Percentiles rank a stretch among this genome's conserved stretches.
phyloP scores from a whole-genome alignment of 306 rosid genomes.

The Vigna unguiculata region DNA sequence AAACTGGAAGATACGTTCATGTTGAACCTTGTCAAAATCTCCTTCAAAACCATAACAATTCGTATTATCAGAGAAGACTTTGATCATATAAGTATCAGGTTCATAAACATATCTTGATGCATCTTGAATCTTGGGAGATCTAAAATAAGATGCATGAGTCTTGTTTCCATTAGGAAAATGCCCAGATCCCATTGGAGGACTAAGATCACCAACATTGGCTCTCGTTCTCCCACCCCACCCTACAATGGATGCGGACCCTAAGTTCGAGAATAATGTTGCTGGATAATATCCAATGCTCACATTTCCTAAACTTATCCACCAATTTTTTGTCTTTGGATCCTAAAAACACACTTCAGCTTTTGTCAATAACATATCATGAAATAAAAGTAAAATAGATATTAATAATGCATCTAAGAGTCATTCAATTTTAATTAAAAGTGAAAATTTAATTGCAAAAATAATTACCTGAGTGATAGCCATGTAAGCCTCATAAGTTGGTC shows the following conservation, averaged over 20 bases:
- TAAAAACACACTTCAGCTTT: background rate
- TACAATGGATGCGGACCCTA: background rate
- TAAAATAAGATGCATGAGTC: background rate
- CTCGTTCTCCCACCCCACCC: slow-evolving; percentile 38
- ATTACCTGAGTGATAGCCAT: background rate
- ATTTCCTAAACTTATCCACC: background rate
- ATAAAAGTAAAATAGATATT: too few species aligned
- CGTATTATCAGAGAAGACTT: rapidly evolving
- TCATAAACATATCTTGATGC: background rate
- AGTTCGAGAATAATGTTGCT: background rate
- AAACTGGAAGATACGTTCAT: too few species aligned
- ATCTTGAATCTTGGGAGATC: background rate
- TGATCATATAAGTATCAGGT: rapidly evolving
- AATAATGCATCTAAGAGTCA: too few species aligned
- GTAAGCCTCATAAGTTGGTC: background rate
- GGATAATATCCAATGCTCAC: background rate
- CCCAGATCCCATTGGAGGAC: slow-evolving; percentile 35
- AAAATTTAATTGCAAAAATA: too few species aligned
- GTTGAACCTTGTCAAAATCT: rapidly evolving
- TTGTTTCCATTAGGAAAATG: background rate
- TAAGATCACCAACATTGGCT: background rate
- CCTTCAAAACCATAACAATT: background rate
- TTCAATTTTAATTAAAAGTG: too few species aligned
- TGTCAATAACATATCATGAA: too few species aligned
- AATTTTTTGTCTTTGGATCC: background rate